Base-by-base conservation (phyloP, 1,284 basidiomycete genomes). In the Pascua guehoae region DNA sequence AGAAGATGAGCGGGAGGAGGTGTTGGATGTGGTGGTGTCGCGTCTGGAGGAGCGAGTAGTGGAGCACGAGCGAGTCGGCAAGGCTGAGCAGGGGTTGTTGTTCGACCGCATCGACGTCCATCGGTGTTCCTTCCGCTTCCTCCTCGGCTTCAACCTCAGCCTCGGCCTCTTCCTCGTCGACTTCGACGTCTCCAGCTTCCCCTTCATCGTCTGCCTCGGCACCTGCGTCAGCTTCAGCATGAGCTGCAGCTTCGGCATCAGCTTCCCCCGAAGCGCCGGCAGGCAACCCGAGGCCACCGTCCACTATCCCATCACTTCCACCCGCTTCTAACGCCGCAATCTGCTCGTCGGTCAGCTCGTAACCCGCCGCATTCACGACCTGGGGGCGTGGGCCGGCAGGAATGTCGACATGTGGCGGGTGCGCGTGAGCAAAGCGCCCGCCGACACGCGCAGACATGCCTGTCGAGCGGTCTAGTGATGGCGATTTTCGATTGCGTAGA, bases 1-100 rank as follows among this genome's bases (percentile, higher is more conserved):
- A 65, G 63, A 75, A 75, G 32, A 72, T 64, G 46, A 66, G 69
- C 2, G 74, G 74, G 11, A 75, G 59, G n/a, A 75, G 69, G 18
- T 69, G 63, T 15, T 65, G 62, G 38, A 71, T 58, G 51, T 75
- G 74, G 24, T 66, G 66, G 37, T 69, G 65, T 2, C 74, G 65
- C 5, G 68, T 71, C 49, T 72, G 68, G 10, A 58, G 58, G 38
- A 75, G 63, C 12, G 74, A 71, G 51, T 71, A 70, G 10, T 65
- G 67, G 4, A 74, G 58, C 0, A 73, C 64, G 39, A 72, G 56
- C 71, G 71, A 73, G 11, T 73, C 71, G 2, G 63, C 60, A 2
- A 74, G 48, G 32, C 60, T 59, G 24, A 73, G 44, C 11, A 74
- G 57, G 2, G 69, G 70, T 37, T 64, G 57, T 12, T 40, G 48